These are phyloP conservation scores for Xylaria venustula DNA, from an alignment of 495 filamentous ascomycete species.

Conservation along the genomic window DNA sequence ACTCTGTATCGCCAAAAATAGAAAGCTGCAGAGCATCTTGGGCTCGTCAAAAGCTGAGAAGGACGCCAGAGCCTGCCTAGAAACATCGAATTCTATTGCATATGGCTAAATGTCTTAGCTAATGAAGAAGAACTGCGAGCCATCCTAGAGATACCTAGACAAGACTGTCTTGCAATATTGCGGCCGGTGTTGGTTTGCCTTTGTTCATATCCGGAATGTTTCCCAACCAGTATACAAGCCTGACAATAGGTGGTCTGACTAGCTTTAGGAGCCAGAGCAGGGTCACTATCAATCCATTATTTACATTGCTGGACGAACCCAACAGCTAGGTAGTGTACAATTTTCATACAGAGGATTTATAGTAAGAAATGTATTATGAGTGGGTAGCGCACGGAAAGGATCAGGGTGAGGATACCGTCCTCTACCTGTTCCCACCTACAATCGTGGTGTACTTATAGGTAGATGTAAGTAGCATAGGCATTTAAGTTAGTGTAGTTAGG, in stretches of 20 bases:
- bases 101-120: constrained; percentile 5
- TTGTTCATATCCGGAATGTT: neutral
- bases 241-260: neutral
- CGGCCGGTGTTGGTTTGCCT: neutral
- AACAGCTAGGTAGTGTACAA: too few species aligned
- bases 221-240: neutral
- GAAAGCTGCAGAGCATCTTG: neutral
- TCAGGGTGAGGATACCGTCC: too few species aligned
- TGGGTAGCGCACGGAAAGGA: too few species aligned
- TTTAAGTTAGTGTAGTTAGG: neutral
- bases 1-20: too few species aligned
- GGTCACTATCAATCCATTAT: too few species aligned
- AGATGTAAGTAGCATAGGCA: neutral
- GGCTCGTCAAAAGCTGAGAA: too few species aligned
- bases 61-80: neutral
- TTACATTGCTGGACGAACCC: too few species aligned
- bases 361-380: too few species aligned
- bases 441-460: neutral
- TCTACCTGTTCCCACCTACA: too few species aligned
- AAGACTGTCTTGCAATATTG: constrained; percentile 6
- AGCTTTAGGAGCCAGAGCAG: too few species aligned
- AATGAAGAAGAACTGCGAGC: neutral
- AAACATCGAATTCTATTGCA: neutral
- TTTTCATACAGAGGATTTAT: too few species aligned
- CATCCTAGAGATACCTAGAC: neutral